A percentile compares a stretch with the other conserved stretches of the same genome.
Evolutionary conservation across 2,329 filamentous ascomycete genomes (phyloP).

Genomic region (Macrophomina pseudophaseolina): DNA sequence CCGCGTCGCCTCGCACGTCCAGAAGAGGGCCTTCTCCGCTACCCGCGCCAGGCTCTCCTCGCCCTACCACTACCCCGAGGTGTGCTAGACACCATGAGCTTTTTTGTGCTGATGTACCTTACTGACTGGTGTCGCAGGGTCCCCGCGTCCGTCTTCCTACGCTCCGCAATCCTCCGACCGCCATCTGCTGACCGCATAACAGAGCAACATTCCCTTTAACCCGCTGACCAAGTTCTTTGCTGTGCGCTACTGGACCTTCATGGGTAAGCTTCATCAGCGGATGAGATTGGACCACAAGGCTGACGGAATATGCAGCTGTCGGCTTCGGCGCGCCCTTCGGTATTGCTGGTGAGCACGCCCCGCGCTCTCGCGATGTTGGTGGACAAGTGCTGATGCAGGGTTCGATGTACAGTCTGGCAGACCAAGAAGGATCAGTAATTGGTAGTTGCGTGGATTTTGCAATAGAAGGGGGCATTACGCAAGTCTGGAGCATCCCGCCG

Average conservation of each 20-base stretch:
- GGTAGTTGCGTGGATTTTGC: background rate
- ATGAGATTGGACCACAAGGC: conserved; percentile 25
- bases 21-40: conserved; percentile 92
- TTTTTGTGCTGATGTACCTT: background rate
- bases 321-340: conserved; percentile 44
- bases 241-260: conserved; percentile 81
- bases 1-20: conserved; percentile 69
- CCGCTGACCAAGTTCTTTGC: conserved; percentile 85
- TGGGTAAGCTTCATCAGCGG: conserved; percentile 57
- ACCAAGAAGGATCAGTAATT: conserved; percentile 63
- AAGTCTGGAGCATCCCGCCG: conserved; percentile 12
- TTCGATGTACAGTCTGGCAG: conserved; percentile 63
- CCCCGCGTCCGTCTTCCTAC: conserved; percentile 19
- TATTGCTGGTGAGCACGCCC: conserved; percentile 64
- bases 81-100: background rate
- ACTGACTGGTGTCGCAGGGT: conserved; percentile 18
- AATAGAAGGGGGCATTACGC: background rate
- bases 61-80: conserved; percentile 98
- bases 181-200: conserved; percentile 60
- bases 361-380: background rate
- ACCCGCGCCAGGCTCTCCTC: conserved; percentile 84
- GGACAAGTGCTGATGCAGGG: background rate
- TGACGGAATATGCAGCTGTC: conserved; percentile 23
- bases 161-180: background rate
- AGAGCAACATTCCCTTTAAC: conserved; percentile 97